Percentiles rank a stretch among this genome's conserved stretches.
Conservation (phyloP, 169 alveolate species). For the Eimeria praecox region DNA sequence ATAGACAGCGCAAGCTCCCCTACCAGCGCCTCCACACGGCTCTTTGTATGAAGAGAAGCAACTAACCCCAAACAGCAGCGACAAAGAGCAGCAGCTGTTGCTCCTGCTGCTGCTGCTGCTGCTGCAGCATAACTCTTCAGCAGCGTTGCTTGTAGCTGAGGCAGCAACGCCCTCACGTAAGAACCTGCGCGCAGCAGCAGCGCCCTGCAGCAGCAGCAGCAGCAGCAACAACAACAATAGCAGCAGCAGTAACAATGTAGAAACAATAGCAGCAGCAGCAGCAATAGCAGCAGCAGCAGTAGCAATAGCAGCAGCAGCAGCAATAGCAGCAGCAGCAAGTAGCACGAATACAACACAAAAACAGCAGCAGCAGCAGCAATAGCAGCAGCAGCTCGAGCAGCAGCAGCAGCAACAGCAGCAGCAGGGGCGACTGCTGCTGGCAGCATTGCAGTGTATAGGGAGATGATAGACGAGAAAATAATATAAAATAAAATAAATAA, state of each 20-base stretch:
- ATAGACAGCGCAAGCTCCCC: constrained; percentile 77
- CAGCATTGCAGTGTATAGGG: too few species aligned
- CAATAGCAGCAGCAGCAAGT: too few species aligned
- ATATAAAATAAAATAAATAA: too few species aligned
- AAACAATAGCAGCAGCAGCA: too few species aligned
- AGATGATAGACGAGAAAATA: too few species aligned
- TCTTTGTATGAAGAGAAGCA: constrained; percentile 54
- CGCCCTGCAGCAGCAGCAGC: constrained; percentile 54
- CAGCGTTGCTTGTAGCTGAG: constrained; percentile 89
- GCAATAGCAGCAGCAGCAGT: too few species aligned
- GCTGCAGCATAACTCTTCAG: constrained; percentile 82
- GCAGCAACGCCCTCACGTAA: constrained; percentile 86
- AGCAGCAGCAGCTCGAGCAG: too few species aligned
- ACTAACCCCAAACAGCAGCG: constrained; percentile 78
- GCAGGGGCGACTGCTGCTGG: too few species aligned
- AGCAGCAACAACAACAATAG: neutral
- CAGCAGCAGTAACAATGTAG: neutral
- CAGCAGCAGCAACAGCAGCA: too few species aligned
- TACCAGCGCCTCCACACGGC: constrained; percentile 82
- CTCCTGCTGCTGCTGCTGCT: constrained; percentile 80
- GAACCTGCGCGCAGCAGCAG: constrained; percentile 84
- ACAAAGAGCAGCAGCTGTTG: constrained; percentile 68
- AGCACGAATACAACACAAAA: too few species aligned
- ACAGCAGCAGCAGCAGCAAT: too few species aligned
- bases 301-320: too few species aligned